These are phyloP conservation scores for Botrytis deweyae DNA, from an alignment of 2,329 filamentous ascomycete species.

Conservation along the genomic window DNA sequence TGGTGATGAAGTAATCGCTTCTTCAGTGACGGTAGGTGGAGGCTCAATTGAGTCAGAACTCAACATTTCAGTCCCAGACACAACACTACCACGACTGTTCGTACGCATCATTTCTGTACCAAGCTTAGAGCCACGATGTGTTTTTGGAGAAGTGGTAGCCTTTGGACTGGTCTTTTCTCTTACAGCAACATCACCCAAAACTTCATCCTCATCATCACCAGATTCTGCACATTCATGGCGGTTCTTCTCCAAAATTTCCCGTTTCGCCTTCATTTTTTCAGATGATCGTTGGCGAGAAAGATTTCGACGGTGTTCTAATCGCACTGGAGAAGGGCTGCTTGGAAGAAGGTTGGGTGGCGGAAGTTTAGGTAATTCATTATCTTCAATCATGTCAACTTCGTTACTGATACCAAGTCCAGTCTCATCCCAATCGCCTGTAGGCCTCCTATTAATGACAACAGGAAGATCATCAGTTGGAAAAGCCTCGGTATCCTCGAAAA, in stretches of 20 bases:
- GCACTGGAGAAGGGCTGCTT: slow-evolving; percentile 63
- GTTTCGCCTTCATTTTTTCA: slow-evolving; percentile 72
- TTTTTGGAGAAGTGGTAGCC: slow-evolving; percentile 50
- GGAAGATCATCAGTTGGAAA: slow-evolving; percentile 75
- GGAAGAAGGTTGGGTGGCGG: slow-evolving; percentile 55
- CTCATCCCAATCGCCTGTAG: slow-evolving; percentile 76
- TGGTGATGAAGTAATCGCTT: neutral
- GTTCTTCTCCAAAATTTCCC: slow-evolving; percentile 71
- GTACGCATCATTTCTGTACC: slow-evolving; percentile 98
- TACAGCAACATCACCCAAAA: slow-evolving; percentile 61
- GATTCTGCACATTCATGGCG: slow-evolving; percentile 77
- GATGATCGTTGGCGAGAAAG: slow-evolving; percentile 61
- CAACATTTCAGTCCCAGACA: slow-evolving; percentile 32
- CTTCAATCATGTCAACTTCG: slow-evolving; percentile 44
- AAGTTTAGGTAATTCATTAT: slow-evolving; percentile 41
- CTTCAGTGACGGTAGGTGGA: slow-evolving; percentile 35
- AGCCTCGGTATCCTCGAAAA: slow-evolving; percentile 84
- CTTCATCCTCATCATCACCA: slow-evolving; percentile 93
- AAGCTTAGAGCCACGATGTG: slow-evolving; percentile 78
- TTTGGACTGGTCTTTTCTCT: slow-evolving; percentile 43
- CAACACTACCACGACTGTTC: slow-evolving; percentile 83
- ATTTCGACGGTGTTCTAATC: slow-evolving; percentile 48
- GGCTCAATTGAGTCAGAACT: slow-evolving; percentile 26
- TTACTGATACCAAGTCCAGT: slow-evolving; percentile 76
- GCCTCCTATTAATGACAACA: slow-evolving; percentile 70